phyloP scores from a whole-genome alignment of 2,329 filamentous ascomycete genomes.

The Zymoseptoria ardabiliae region DNA sequence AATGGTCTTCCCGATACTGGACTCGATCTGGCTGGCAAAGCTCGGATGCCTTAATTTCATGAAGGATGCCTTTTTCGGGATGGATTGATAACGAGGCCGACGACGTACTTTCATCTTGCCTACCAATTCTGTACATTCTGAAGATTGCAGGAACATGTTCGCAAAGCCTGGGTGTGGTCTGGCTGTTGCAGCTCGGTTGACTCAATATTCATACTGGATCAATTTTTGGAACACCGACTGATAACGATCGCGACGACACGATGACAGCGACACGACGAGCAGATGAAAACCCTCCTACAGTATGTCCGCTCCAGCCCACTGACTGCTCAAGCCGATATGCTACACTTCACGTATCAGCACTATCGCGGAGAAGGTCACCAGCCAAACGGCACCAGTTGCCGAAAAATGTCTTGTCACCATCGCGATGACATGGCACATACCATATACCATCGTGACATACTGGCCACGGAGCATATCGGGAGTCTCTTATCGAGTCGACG shows the following conservation, averaged over 20 bases:
- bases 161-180: background rate
- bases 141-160: background rate
- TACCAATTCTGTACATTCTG: background rate
- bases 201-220: background rate
- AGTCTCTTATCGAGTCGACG: background rate
- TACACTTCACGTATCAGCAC: background rate
- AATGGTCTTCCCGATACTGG: background rate
- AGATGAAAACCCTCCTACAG: background rate
- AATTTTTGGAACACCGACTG: background rate
- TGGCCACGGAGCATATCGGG: background rate
- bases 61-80: background rate
- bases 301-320: background rate
- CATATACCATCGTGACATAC: background rate
- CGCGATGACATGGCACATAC: background rate
- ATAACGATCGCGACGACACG: background rate
- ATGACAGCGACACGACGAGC: background rate
- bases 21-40: background rate
- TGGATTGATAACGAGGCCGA: background rate
- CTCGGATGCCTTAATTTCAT: background rate
- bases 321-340: background rate
- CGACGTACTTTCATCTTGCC: background rate
- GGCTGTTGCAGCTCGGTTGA: background rate
- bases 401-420: background rate
- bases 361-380: background rate
- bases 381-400: background rate